These are phyloP conservation scores for Dujonia santamariae DNA, from an alignment of 1,139 yeast species.

Conservation along the genomic window DNA sequence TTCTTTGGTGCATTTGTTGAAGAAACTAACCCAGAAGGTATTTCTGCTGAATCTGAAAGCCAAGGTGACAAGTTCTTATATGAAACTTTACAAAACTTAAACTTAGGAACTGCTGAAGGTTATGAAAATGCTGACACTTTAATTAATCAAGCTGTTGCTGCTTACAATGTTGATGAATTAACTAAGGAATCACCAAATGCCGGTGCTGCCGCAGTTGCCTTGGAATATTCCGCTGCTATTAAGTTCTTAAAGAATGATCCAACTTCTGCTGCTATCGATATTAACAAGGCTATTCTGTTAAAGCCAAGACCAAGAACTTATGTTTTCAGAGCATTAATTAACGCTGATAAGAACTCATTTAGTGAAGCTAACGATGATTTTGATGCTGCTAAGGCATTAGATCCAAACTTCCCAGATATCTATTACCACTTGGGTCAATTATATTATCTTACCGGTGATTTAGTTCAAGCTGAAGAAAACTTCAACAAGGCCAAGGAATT, in stretches of 20 bases:
- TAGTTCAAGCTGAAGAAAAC: conserved; percentile 67
- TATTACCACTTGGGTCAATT: conserved; percentile 96
- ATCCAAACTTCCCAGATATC: conserved; percentile 74
- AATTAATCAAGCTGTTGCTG: conserved; percentile 64
- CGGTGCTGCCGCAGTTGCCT: conserved; percentile 60
- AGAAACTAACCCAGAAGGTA: conserved; percentile 46
- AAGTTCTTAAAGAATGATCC: conserved; percentile 79
- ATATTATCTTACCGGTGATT: conserved; percentile 75
- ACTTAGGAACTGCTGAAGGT: conserved; percentile 63
- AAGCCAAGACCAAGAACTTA: conserved; percentile 81
- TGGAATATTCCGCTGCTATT: conserved; percentile 81
- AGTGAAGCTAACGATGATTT: conserved; percentile 68
- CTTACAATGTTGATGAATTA: conserved; percentile 40
- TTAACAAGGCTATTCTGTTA: conserved; percentile 62
- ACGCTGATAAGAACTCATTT: conserved; percentile 73
- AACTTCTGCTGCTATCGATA: conserved; percentile 53
- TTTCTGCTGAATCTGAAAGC: conserved; percentile 42
- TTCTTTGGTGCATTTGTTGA: conserved; percentile 74
- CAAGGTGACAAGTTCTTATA: conserved; percentile 63
- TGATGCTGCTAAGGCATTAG: conserved; percentile 65
- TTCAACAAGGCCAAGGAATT: conserved; percentile 74
- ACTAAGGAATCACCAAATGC: conserved; percentile 42
- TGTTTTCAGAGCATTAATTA: conserved; percentile 78
- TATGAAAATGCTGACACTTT: conserved; percentile 72
- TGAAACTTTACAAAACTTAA: conserved; percentile 65